Conservation (phyloP, 352 stramenopile genomes). For the Phytophthora cactorum region DNA sequence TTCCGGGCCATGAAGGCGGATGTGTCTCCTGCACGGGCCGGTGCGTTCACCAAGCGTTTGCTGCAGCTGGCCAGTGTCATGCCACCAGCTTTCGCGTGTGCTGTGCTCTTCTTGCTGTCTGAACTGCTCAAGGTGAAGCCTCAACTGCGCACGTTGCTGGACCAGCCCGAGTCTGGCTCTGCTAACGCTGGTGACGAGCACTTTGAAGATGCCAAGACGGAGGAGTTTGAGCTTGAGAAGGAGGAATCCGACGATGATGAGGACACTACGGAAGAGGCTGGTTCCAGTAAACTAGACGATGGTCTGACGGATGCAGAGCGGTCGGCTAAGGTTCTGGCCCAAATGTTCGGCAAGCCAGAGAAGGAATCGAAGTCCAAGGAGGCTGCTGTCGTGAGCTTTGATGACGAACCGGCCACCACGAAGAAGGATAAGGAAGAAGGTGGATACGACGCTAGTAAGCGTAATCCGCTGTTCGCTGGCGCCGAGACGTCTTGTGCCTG, state of each 20-base stretch:
- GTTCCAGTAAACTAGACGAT: constrained; percentile 40
- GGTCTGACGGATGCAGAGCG: constrained; percentile 59
- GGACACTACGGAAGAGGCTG: constrained; percentile 31
- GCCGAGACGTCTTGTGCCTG: constrained; percentile 86
- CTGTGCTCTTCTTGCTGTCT: constrained; percentile 95
- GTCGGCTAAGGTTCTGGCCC: constrained; percentile 57
- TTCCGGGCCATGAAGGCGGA: constrained; percentile 98
- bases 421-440: constrained; percentile 29
- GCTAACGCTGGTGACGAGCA: constrained; percentile 54
- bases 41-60: constrained; percentile 96
- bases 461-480: constrained; percentile 86
- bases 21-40: constrained; percentile 75
- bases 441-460: constrained; percentile 86
- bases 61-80: constrained; percentile 85
- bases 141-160: constrained; percentile 71
- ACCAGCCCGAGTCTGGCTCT: constrained; percentile 58
- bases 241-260: constrained; percentile 51
- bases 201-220: constrained; percentile 56
- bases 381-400: constrained; percentile 42
- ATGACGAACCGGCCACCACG: constrained; percentile 32
- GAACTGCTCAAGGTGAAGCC: constrained; percentile 92
- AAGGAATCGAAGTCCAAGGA: constrained; percentile 22
- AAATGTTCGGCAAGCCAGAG: constrained; percentile 62
- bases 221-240: constrained; percentile 49
- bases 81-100: constrained; percentile 91